A percentile compares a stretch with the other conserved stretches of the same genome.
Conservation (phyloP, 1,139 yeast species). For the Pichia kudriavzevii region DNA sequence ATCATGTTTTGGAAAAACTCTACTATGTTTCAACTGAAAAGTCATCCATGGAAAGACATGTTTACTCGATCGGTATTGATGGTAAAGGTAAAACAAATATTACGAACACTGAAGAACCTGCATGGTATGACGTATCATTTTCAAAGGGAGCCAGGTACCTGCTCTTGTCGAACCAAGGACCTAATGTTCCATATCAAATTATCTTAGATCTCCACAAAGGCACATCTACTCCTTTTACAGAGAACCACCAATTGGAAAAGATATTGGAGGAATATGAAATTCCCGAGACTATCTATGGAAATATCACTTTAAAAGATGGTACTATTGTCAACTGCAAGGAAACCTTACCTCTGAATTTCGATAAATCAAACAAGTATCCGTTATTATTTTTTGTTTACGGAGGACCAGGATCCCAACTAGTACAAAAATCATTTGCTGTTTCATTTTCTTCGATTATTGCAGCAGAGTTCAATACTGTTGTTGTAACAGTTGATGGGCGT, state of each 20-base stretch:
- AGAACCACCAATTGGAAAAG: constrained; percentile 38
- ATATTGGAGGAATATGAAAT: constrained; percentile 38
- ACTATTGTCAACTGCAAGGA: constrained; percentile 42
- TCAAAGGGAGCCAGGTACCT: constrained; percentile 61
- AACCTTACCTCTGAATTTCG: constrained; percentile 56
- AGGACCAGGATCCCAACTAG: constrained; percentile 77
- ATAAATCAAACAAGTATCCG: constrained; percentile 49
- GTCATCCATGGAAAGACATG: constrained; percentile 47
- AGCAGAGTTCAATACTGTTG: constrained; percentile 61
- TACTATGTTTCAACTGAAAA: constrained; percentile 44
- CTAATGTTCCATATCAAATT: constrained; percentile 58
- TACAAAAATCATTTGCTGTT: constrained; percentile 44
- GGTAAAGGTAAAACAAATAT: constrained; percentile 36
- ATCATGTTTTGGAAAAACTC: constrained; percentile 35
- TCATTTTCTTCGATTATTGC: constrained; percentile 60
- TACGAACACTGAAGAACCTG: constrained; percentile 50
- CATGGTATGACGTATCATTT: constrained; percentile 62
- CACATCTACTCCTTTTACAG: constrained; percentile 33
- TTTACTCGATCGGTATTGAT: constrained; percentile 39
- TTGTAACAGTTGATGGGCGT: constrained; percentile 76
- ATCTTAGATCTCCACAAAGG: constrained; percentile 45
- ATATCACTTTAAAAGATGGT: constrained; percentile 40
- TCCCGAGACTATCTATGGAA: constrained; percentile 41
- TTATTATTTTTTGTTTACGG: constrained; percentile 69
- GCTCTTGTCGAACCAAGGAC: constrained; percentile 56